Evolutionary conservation across 2,329 filamentous ascomycete species (phyloP), one percentile per base, ranked within the genome.

Genomic region (Trichoderma sp.): DNA sequence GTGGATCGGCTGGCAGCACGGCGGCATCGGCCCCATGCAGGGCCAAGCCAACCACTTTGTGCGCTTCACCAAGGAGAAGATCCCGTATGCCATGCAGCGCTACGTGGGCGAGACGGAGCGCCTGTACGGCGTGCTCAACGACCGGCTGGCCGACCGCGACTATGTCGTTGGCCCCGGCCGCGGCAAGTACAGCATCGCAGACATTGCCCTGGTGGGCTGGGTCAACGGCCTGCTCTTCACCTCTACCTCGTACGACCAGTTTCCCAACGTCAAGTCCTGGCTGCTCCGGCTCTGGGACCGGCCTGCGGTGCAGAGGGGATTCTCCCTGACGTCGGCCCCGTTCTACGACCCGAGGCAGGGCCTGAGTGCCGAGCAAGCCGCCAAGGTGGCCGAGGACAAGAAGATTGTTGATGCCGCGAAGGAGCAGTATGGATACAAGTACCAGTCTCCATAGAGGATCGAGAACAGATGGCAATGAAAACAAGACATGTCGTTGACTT

Each of bases 31-130:
- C 0, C 90, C 91, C 3, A 86, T 86, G 82, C 90, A 93, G 77
- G 91, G 88, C 27, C 91, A 93, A 76, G 88, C 90, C 68, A 90
- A 91, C 77, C 90, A 94, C 79, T 94, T 94, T 81, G 77, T 82
- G 63, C 84, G 86, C 48, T 89, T 89, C 73, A 86, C 90, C 4
- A 87, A 89, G 50, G 89, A 92, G 74, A 85, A 84, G 74, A 89
- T 92, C 73, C 83, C 88, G 59, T 94, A 93, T 76, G 88, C 84
- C 58, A 85, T 90, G 17, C 89, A 90, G 74, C 86, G 92, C 48
- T 94, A 94, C 78, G 83, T 90, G 64, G 92, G 91, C 73, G 92
- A 94, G 82, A 87, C 89, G 1, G 84, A 90, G 71, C 87, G 92
- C 3, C 83, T 94, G 1, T 94, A 93, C 78, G 85, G 89, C 27